Evolutionary conservation across 2,329 filamentous ascomycete genomes (phyloP), one percentile per base, ranked within the genome.

Genomic region (Mycosphaerella sp.): DNA sequence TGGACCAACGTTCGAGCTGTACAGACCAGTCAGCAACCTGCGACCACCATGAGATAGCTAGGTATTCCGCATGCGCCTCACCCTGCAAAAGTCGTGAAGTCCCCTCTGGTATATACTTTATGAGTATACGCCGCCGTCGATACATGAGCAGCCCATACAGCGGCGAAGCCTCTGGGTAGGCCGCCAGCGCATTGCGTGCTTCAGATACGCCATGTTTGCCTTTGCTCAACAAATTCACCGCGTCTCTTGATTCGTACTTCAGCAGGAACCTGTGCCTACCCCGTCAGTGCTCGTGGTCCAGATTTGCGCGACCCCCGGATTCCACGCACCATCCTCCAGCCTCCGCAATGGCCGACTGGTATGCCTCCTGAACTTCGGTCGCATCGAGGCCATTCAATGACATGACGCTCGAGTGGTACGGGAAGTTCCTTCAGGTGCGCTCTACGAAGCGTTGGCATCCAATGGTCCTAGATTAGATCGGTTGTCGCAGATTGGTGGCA

Each of bases 341-440:
- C 73, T 97, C 93, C 56, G 81, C 81, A 64, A 85, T 77, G 53
- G 89, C 87, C 65, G 82, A 77, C 69, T 91, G 86, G 74, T 95
- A 85, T 66, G 91, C 90, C 75, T 95, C 89, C 73, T 84, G 82
- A 74, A 98, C 81, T 69, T 83, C 81, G 64, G 80, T 76, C 75
- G 83, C 81, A 76, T 96, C 91, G 74, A 97, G 80, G 62, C 93
- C 93, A 83, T 95, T 95, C 73, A 97, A 80, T 78, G 92, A 96
- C 92, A 97, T 97, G 52, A 53, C 55, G 51, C 47, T 29, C 51
- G 58, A 54, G 59, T 54, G 54, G 34, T 36, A 44, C 53, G 49
- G 48, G 52, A 51, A 12, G 46, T 40, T 29, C 38, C n/a, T 47
- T 45, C 39, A 47, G 43, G 21, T 45, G 45, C 49, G 46, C 41